A percentile compares a stretch with the other conserved stretches of the same genome.
These are phyloP conservation scores for Botryotinia narcissicola DNA, from an alignment of 2,329 filamentous ascomycete genomes.

Conservation along the genomic window DNA sequence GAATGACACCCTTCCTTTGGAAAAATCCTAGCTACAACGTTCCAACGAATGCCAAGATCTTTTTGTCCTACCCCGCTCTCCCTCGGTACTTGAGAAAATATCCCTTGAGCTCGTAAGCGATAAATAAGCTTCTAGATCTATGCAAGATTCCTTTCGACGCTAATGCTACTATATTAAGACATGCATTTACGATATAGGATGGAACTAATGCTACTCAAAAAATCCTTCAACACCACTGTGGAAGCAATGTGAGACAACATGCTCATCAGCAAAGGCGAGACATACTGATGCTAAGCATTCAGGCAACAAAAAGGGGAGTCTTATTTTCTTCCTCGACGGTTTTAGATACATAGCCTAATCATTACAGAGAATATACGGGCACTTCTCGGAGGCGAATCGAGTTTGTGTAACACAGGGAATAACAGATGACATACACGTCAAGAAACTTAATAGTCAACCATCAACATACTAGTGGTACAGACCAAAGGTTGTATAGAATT, in stretches of 20 bases:
- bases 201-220: background rate
- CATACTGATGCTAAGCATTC: background rate
- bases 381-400: background rate
- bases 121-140: background rate
- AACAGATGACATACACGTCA: background rate
- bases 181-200: background rate
- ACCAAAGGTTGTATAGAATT: background rate
- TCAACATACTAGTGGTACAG: background rate
- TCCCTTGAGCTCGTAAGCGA: background rate
- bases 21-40: background rate
- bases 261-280: background rate
- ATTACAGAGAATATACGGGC: background rate
- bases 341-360: background rate
- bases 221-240: background rate
- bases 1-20: background rate
- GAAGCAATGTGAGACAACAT: background rate
- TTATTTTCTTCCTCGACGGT: background rate
- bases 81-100: background rate
- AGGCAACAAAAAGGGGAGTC: background rate
- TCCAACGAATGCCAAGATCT: background rate
- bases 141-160: background rate
- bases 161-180: background rate
- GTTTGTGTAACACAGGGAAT: background rate
- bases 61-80: background rate
- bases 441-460: background rate